Base-by-base conservation (phyloP, 2,329 filamentous ascomycete genomes). In the Metarhizium anisopliae region DNA sequence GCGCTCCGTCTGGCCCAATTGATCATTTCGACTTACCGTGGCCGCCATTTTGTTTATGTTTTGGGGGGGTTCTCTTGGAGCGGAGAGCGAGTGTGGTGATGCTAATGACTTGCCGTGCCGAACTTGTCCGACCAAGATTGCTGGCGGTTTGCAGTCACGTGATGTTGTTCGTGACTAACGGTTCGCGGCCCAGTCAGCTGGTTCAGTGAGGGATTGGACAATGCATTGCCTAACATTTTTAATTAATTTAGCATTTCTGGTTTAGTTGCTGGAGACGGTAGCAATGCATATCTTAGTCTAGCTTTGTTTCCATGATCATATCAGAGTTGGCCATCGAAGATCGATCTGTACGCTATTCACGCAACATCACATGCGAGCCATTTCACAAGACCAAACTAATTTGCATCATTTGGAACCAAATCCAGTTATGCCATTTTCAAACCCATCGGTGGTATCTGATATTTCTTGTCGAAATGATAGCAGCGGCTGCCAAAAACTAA, bases 41-140 rank as follows among this genome's bases (percentile, higher is more conserved):
- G 82, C 57, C 52, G 57, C 83, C 84, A 86, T 86, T 79, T 77
- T 85, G 77, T 74, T 68, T 70, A 68, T 77, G 68, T 72, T 45
- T 68, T 72, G 70, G 70, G 67, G 67, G 68, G 70, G 25, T 25
- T 72, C 67, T 72, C 66, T 66, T 69, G 68, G 72, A 76, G 74
- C 75, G 72, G 71, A 75, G 74, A 76, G 71, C 65, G 72, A 74
- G 73, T 77, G 75, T 70, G 72, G 75, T 64, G 63, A 69, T 68
- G 65, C 72, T 71, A 71, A 70, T 73, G 73, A 69, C 68, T 69
- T 68, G 72, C 71, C 74, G 72, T 74, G 70, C 76, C 72, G 71
- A 74, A 74, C 66, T 62, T 67, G 63, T 60, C 67, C 57, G 61
- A 60, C 58, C 65, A 67, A 67, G 68, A 62, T 55, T 60, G 61